These are phyloP conservation scores for Globisporangium iwayamae DNA, from an alignment of 352 stramenopile genomes.

Conservation along the genomic window DNA sequence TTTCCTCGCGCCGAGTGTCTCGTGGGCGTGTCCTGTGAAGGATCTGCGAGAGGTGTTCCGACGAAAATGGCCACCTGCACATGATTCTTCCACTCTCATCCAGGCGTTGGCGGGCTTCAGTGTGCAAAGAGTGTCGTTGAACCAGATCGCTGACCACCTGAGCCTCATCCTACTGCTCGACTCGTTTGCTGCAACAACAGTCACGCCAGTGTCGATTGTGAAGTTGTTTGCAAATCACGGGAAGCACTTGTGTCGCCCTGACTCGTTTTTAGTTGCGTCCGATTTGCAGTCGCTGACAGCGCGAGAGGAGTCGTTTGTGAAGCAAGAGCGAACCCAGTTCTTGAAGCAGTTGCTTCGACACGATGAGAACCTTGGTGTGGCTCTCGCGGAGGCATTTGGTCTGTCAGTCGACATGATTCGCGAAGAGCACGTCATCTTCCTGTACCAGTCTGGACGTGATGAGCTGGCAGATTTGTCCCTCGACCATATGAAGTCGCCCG, in stretches of 20 bases:
- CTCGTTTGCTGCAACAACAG: conserved; percentile 67
- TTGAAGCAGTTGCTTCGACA: conserved; percentile 66
- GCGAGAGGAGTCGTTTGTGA: conserved; percentile 27
- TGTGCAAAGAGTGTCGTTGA: conserved; percentile 31
- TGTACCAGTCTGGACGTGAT: conserved; percentile 77
- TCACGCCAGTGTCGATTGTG: conserved; percentile 68
- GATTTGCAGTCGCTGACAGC: neutral
- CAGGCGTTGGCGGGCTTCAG: conserved; percentile 38
- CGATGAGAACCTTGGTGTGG: conserved; percentile 60
- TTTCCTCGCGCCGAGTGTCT: conserved; percentile 35
- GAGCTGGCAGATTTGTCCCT: conserved; percentile 64
- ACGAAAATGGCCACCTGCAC: conserved; percentile 54
- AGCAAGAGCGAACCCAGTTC: conserved; percentile 58
- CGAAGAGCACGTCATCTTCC: conserved; percentile 76
- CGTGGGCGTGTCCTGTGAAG: conserved; percentile 48
- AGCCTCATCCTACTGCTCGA: conserved; percentile 78
- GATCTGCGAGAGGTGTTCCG: conserved; percentile 44
- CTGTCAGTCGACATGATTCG: conserved; percentile 70
- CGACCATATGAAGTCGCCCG: conserved; percentile 65
- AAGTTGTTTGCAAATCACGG: conserved; percentile 57
- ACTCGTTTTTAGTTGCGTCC: conserved; percentile 42
- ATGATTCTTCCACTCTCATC: conserved; percentile 46
- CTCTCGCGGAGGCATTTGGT: conserved; percentile 67
- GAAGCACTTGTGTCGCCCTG: conserved; percentile 45
- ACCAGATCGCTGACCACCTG: conserved; percentile 54